Base-by-base conservation (phyloP, 768 basidiomycete species). In the Cyathus striatus region DNA sequence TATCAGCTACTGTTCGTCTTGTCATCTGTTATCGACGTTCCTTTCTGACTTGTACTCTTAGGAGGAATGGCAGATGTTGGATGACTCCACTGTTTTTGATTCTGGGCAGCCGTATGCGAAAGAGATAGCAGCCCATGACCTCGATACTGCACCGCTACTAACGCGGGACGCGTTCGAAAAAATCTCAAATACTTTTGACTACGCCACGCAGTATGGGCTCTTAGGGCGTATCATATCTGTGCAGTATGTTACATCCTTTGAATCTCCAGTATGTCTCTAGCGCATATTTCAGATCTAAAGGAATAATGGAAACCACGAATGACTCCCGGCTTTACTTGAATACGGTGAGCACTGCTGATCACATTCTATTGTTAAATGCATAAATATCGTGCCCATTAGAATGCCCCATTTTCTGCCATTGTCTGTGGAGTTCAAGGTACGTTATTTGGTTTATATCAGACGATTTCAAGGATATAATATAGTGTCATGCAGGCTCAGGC, bases 401-500 rank as follows among this genome's bases (percentile, higher is more conserved):
- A 86, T 53, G 70, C 85, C 0, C 86, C 85, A 0, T 82, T 86
- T 51, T 86, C 86, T 0, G 80, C 84, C 0, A 53, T 87, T n/a
- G 73, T 87, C 2, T 88, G 85, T 41, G 85, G 85, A 0, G 84
- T 86, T 0, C 86, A 87, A 63, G 73, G 70, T 65, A 38, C 18
- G 48, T 34, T 16, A 27, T 24, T 23, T 23, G 20, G 4, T 24
- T 32, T 45, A 14, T 38, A 37, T 17, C 25, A 17, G 13, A n/a
- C n/a, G n/a, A n/a, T n/a, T n/a, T n/a, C n/a, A n/a, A n/a, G n/a
- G n/a, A n/a, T n/a, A n/a, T n/a, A n/a, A n/a, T n/a, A n/a, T n/a
- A n/a, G n/a, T n/a, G n/a, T n/a, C n/a, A n/a, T n/a, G n/a, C 23
- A 72, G 83, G 86, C 1, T 81, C 84, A 0, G 85, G 85, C 5